phyloP scores from a whole-genome alignment of 2,329 filamentous ascomycete genomes.

The Colletotrichum brevisporum region DNA sequence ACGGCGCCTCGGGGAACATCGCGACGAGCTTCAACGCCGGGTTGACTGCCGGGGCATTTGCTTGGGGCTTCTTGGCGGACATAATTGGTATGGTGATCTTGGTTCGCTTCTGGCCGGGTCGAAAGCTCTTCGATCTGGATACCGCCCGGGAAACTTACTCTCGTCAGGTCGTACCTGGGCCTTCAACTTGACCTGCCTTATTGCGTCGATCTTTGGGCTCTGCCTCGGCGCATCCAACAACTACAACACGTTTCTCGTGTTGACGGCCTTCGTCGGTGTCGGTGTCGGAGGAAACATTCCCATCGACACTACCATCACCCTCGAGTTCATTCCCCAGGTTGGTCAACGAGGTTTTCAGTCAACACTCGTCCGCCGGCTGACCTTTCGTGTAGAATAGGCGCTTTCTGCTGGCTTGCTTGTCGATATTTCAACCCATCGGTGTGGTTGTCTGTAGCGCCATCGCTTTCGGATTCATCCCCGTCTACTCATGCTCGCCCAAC shows the following conservation, averaged over 20 bases:
- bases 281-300: constrained; percentile 69
- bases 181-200: constrained; percentile 71
- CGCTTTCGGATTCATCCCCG: constrained; percentile 67
- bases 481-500: constrained; percentile 65
- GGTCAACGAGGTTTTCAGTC: not conserved
- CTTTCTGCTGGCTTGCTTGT: constrained; percentile 66
- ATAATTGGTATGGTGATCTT: constrained; percentile 52
- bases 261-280: constrained; percentile 69
- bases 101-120: not conserved
- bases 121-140: constrained; percentile 6
- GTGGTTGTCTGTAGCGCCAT: constrained; percentile 65
- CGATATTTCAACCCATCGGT: constrained; percentile 69
- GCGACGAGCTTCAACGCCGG: constrained; percentile 68
- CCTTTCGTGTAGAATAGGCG: constrained; percentile 53
- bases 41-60: constrained; percentile 67
- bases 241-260: constrained; percentile 65
- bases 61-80: constrained; percentile 70
- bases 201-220: constrained; percentile 67
- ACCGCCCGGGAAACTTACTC: constrained; percentile 2
- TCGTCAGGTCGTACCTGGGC: constrained; percentile 63
- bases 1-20: constrained; percentile 59
- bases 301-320: constrained; percentile 68
- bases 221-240: constrained; percentile 63
- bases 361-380: not conserved
- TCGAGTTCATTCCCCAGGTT: constrained; percentile 67